Conservation (phyloP, 1,284 basidiomycete species). For the Somion occarium region DNA sequence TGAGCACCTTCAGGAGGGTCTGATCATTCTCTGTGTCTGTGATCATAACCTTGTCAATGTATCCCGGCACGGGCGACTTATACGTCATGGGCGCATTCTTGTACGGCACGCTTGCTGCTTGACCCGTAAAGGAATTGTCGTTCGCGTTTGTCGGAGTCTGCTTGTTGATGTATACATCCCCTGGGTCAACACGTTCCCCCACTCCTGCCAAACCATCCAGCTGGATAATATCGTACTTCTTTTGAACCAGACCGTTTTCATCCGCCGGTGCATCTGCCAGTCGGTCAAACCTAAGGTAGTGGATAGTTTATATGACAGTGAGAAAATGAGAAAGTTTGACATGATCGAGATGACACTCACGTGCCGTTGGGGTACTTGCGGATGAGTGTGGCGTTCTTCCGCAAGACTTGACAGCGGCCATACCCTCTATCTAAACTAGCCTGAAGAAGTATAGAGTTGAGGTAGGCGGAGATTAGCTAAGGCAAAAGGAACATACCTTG, state of each 20-base stretch:
- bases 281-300: constrained; percentile 72
- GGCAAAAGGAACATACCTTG: constrained; percentile 47
- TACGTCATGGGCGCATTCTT: constrained; percentile 89
- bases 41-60: constrained; percentile 97
- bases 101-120: constrained; percentile 77
- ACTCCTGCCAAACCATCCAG: constrained; percentile 92
- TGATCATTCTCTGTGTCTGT: constrained; percentile 95
- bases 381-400: constrained; percentile 93
- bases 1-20: constrained; percentile 97
- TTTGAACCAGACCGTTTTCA: constrained; percentile 73
- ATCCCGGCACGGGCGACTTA: constrained; percentile 88
- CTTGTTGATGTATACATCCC: constrained; percentile 96
- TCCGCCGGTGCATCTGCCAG: constrained; percentile 89
- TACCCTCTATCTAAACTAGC: constrained; percentile 96
- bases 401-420: constrained; percentile 94
- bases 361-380: constrained; percentile 97
- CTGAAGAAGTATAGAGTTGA: constrained; percentile 30
- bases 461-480: background rate
- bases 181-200: constrained; percentile 90
- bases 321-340: background rate
- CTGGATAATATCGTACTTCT: constrained; percentile 90
- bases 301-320: background rate
- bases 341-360: constrained; percentile 41
- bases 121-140: constrained; percentile 78
- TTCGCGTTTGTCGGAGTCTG: constrained; percentile 91